phyloP scores from a whole-genome alignment of 305 asterid genomes.

The Fraxinus paxiana region DNA sequence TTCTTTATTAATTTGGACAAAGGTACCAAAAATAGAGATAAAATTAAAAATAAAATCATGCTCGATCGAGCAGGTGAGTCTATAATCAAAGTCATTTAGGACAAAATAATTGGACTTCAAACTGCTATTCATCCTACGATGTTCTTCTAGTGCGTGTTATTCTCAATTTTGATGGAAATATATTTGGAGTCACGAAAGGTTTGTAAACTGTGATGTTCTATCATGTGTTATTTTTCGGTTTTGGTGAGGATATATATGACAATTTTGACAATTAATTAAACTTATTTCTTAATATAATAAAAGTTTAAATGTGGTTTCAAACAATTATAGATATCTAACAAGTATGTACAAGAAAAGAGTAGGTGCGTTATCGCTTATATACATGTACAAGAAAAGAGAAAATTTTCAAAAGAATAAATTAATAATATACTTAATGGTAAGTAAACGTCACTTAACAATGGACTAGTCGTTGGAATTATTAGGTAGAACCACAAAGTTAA shows the following conservation, averaged over 20 bases:
- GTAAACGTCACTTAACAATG: not conserved
- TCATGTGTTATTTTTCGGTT: not conserved
- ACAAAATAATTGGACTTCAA: not conserved
- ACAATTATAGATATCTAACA: not conserved
- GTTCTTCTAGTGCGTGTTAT: not conserved
- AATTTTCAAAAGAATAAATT: not conserved
- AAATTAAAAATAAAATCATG: no score
- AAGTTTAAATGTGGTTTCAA: not conserved
- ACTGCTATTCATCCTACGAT: not conserved
- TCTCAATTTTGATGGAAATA: not conserved
- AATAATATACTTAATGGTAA: not conserved
- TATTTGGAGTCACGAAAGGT: not conserved
- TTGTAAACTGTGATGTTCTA: not conserved
- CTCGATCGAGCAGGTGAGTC: not conserved
- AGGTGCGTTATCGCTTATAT: no score
- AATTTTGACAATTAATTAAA: not conserved
- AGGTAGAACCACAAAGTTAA: no score
- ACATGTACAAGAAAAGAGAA: no score
- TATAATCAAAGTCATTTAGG: not conserved
- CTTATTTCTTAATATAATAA: no score
- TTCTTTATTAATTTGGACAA: not conserved
- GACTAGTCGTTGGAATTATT: not conserved
- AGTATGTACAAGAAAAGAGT: not conserved
- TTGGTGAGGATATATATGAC: not conserved
- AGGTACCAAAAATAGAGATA: not conserved